Conservation (phyloP, 2,329 filamentous ascomycete species). For the Claviceps purpurea region DNA sequence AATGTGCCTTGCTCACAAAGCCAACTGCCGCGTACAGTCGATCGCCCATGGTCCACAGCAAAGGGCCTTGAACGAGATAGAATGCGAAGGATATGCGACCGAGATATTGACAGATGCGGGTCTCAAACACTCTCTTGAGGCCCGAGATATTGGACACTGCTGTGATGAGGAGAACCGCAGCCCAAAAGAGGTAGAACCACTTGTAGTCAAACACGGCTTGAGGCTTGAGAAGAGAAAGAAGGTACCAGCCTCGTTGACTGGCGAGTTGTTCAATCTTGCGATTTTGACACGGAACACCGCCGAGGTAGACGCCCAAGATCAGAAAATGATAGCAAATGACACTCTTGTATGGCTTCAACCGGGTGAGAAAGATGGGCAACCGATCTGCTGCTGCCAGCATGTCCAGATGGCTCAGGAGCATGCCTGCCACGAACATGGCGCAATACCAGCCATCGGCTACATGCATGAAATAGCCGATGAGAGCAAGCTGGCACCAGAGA, state of each 20-base stretch:
- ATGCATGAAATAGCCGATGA: conserved; percentile 55
- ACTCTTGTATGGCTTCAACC: conserved; percentile 33
- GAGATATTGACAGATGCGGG: conserved; percentile 44
- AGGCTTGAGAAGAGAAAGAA: conserved; percentile 46
- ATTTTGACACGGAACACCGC: conserved; percentile 44
- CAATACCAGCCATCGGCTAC: conserved; percentile 51
- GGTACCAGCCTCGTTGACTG: conserved; percentile 46
- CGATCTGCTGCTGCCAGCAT: conserved; percentile 34
- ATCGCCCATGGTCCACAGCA: conserved; percentile 47
- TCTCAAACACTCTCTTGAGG: conserved; percentile 46
- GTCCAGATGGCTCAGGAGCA: conserved; percentile 50
- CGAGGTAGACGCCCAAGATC: conserved; percentile 38
- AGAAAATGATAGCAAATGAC: conserved; percentile 41
- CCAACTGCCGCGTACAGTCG: conserved; percentile 49
- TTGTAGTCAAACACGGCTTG: conserved; percentile 53
- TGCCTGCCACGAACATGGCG: conserved; percentile 45
- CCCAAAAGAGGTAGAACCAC: conserved; percentile 55
- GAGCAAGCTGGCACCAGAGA: conserved; percentile 34
- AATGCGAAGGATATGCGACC: conserved; percentile 49
- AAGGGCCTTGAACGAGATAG: conserved; percentile 51
- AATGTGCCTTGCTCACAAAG: conserved; percentile 34
- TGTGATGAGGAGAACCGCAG: conserved; percentile 41
- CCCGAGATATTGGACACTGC: conserved; percentile 42
- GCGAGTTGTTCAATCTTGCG: conserved; percentile 33
- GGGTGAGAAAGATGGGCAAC: conserved; percentile 34